These are phyloP conservation scores for Ailanthus altissimus DNA, from an alignment of 345 rosid genomes.

Conservation along the genomic window DNA sequence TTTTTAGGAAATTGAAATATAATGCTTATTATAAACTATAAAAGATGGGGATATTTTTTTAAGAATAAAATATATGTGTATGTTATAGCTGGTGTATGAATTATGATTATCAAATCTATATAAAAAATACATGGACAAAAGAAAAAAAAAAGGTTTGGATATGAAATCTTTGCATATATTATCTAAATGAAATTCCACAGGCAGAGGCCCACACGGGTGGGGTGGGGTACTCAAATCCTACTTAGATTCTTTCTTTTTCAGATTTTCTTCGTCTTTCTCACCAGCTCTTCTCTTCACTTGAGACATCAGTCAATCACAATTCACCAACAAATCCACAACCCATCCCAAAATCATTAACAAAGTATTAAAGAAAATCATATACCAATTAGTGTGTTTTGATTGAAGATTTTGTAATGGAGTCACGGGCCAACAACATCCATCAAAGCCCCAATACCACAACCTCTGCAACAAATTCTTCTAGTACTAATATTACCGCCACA, in stretches of 20 bases:
- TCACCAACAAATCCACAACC: background rate
- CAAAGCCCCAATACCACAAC: constrained; percentile 5
- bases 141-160: background rate
- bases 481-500: background rate
- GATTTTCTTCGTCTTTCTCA: background rate
- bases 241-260: constrained; percentile 13
- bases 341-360: background rate
- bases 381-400: background rate
- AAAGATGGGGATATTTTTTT: background rate
- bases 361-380: no score
- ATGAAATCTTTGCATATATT: background rate
- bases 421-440: constrained; percentile 15
- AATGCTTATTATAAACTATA: background rate
- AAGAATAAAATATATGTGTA: no score
- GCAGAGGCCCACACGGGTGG: constrained; percentile 22
- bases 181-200: constrained; percentile 26
- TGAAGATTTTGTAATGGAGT: constrained; percentile 24
- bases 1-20: background rate
- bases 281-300: background rate
- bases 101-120: background rate
- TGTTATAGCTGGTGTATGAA: background rate
- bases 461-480: background rate
- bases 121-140: background rate
- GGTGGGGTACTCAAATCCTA: constrained; percentile 19
- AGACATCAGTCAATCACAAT: background rate